These are phyloP conservation scores for Garcia nutans DNA, from an alignment of 345 rosid genomes.

Conservation along the genomic window DNA sequence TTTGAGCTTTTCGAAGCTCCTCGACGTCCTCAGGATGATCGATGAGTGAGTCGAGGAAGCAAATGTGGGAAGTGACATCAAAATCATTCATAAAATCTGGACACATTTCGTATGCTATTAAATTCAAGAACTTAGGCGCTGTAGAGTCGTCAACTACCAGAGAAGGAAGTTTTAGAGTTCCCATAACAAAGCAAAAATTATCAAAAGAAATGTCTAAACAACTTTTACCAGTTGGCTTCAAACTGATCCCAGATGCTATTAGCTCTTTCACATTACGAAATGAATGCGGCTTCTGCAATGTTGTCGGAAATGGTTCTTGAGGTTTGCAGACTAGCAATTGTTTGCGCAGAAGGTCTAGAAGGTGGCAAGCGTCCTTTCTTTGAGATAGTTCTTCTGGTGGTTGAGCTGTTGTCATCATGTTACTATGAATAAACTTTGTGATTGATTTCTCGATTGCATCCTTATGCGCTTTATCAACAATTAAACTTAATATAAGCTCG, in stretches of 20 bases:
- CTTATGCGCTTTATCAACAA: no score
- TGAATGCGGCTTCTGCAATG: neutral
- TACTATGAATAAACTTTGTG: neutral
- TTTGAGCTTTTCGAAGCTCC: neutral
- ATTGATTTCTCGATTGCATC: neutral
- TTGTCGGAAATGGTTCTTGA: no score
- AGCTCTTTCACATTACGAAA: slow-evolving; percentile 20
- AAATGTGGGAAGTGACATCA: slow-evolving; percentile 8
- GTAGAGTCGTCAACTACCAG: slow-evolving; percentile 14
- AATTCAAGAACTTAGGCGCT: slow-evolving; percentile 12
- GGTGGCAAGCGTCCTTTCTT: slow-evolving; percentile 10
- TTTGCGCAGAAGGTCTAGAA: slow-evolving; percentile 16
- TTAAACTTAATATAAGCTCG: neutral
- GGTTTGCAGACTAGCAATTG: neutral
- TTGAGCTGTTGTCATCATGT: neutral
- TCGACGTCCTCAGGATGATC: slow-evolving; percentile 12
- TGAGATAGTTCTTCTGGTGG: neutral
- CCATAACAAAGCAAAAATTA: neutral
- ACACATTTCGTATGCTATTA: slow-evolving; percentile 18
- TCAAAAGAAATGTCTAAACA: neutral
- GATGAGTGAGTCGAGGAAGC: slow-evolving; percentile 15
- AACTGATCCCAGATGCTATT: slow-evolving; percentile 2
- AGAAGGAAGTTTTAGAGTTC: neutral
- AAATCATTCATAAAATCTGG: slow-evolving; percentile 5
- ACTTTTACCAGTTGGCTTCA: neutral